These are phyloP conservation scores for Inga oerstediana DNA, from an alignment of 306 rosid genomes.

Conservation along the genomic window DNA sequence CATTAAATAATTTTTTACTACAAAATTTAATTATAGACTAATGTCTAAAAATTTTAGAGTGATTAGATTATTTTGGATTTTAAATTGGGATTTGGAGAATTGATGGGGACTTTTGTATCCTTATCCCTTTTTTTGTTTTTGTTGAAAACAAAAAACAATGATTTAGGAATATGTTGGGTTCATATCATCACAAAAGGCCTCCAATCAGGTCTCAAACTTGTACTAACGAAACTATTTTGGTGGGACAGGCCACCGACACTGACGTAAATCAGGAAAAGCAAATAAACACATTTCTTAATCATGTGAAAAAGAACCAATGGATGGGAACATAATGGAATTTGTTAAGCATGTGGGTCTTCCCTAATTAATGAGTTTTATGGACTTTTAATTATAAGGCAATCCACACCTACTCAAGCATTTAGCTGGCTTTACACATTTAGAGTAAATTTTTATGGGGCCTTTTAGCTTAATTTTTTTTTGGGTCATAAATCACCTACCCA, in stretches of 20 bases:
- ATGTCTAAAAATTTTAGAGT: too few relatives aligned
- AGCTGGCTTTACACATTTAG: background rate
- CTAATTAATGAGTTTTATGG: background rate
- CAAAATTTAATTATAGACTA: too few relatives aligned
- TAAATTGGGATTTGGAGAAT: too few relatives aligned
- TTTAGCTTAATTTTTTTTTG: background rate
- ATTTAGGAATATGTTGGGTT: background rate
- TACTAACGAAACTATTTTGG: background rate
- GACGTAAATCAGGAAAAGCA: background rate
- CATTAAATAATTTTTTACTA: too few relatives aligned
- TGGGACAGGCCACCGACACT: background rate
- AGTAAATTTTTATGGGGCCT: background rate
- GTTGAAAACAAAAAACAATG: background rate
- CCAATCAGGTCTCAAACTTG: background rate
- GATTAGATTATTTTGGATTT: too few relatives aligned
- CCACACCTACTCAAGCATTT: background rate
- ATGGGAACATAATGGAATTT: too few relatives aligned
- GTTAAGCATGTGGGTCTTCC: background rate
- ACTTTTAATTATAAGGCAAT: background rate
- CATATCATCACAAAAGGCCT: background rate
- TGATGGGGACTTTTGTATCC: too few relatives aligned
- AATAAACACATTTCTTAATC: background rate
- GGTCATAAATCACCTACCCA: too few relatives aligned
- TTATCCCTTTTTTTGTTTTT: too few relatives aligned
- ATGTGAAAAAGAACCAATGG: too few relatives aligned